phyloP scores from a whole-genome alignment of 805 yeast genomes.

The Candida mattraensis region DNA sequence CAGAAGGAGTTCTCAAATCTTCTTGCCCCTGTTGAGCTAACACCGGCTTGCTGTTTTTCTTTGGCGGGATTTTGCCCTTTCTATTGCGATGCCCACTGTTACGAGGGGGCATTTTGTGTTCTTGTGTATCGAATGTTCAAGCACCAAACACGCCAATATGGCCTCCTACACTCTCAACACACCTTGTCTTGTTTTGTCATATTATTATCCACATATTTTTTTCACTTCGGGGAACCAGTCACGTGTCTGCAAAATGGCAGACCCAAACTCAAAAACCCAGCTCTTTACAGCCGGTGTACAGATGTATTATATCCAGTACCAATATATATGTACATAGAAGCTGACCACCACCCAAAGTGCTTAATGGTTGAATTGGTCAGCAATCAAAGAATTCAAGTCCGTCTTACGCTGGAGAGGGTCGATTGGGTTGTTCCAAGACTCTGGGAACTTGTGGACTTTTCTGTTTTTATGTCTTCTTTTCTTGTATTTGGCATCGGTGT shows the following conservation, averaged over 20 bases:
- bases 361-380: constrained; percentile 5
- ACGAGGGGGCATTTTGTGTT: constrained; percentile 27
- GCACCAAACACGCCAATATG: no score
- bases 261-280: no score
- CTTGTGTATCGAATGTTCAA: background rate
- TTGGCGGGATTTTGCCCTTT: constrained; percentile 26
- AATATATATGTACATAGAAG: constrained; percentile 9
- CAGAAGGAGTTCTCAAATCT: constrained; percentile 34
- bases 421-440: constrained; percentile 74
- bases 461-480: constrained; percentile 41
- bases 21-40: constrained; percentile 6
- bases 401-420: constrained; percentile 58
- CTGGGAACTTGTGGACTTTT: constrained; percentile 59
- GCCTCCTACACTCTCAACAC: background rate
- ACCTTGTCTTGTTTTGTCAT: constrained; percentile 8
- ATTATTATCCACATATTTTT: background rate
- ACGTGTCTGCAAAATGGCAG: no score
- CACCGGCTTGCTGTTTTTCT: constrained; percentile 18
- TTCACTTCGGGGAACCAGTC: no score
- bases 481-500: constrained; percentile 46
- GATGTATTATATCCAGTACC: constrained; percentile 4
- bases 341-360: background rate
- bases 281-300: constrained; percentile 8
- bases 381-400: constrained; percentile 5
- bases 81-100: constrained; percentile 20